Base-by-base conservation (phyloP, 306 rosid species). In the Leucaena leucocephala region DNA sequence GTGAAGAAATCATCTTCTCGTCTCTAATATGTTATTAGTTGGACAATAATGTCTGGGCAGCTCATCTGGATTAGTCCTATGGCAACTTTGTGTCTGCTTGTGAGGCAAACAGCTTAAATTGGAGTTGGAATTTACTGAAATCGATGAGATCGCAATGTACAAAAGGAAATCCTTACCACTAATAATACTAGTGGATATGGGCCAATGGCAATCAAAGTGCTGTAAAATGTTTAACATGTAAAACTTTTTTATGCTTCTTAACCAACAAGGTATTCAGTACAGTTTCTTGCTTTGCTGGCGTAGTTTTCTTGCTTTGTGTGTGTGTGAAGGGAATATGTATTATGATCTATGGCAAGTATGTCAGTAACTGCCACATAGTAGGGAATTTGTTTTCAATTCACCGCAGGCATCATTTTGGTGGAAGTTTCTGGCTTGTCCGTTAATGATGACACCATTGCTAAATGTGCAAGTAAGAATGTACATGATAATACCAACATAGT, bases 1-100 rank as follows among this genome's bases (percentile, higher is more conserved):
- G 68, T 81, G 16, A 44, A 8, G 49, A 85, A 89, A 44, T 78
- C 85, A 49, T 82, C 91, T 12, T 77, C 97, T 35, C 84, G 87
- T 50, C 97, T 94, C 57, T 90, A 78, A 74, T 80, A 70, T 71
- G 17, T 13, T 27, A 27, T 48, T 62, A 8, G 42, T 65, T 74
- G 34, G 74, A n/a, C 35, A 75, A 49, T 50, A 42, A 33, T 5
- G 22, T 15, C n/a, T 7, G 2, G 36, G 44, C 68, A 63, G 21
- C 10, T 34, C 44, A 14, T 35, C 11, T 35, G 44, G 68, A 63
- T 63, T 63, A 63, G 15, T 63, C 44, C 19, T 35, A 34, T 63
- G 81, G 16, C 45, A 71, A 54, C 21, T 52, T n/a, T 33, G 59
- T 43, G 57, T 44, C 61, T 5, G 79, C 79, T 16, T 11, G 36